Evolutionary conservation across 73 alveolate species (phyloP), one percentile per base, ranked within the genome.

Genomic region (Urostyla sp.): DNA sequence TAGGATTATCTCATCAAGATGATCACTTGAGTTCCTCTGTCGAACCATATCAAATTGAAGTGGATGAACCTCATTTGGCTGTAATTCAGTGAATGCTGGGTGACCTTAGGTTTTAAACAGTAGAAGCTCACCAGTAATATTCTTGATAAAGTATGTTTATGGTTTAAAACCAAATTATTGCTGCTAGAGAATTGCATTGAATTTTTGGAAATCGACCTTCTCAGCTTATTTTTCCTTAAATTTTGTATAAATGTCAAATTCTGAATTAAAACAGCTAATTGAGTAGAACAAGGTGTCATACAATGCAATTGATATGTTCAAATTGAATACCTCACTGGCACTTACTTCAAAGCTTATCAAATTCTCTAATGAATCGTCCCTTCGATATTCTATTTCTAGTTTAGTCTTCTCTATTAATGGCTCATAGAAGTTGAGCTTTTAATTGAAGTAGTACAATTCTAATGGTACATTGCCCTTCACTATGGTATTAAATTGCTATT

Each of bases 361-460:
- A 16, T 73, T 73, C 38, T 73, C 57, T 32, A 32, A 36, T 8
- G 21, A 7, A n/a, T 52, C 10, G 11, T 21, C 7, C 23, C 5
- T 53, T 18, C 6, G 20, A 32, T 52, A 51, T 28, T 52, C 74
- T 16, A 75, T 26, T 23, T 13, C 28, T 6, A 55, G 48, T 0
- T 35, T 31, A 0, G 74, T 43, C 34, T 34, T 23, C 31, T 75
- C 87, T 7, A 75, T 23, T 11, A 75, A 75, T 8, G 87, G 87
- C 54, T 75, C 87, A 38, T 75, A 75, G 67, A 56, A 75, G 78
- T 75, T 53, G 2, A 75, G 52, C 44, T 75, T 56, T 8, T 56
- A 37, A 57, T 75, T 75, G 59, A 75, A 75, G 23, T 75, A 75
- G 67, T 55, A 75, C 7, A 69, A 0, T 30, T 69, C 83, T 27